phyloP scores from a whole-genome alignment of 805 yeast genomes.

The Clavispora santaluciae region DNA sequence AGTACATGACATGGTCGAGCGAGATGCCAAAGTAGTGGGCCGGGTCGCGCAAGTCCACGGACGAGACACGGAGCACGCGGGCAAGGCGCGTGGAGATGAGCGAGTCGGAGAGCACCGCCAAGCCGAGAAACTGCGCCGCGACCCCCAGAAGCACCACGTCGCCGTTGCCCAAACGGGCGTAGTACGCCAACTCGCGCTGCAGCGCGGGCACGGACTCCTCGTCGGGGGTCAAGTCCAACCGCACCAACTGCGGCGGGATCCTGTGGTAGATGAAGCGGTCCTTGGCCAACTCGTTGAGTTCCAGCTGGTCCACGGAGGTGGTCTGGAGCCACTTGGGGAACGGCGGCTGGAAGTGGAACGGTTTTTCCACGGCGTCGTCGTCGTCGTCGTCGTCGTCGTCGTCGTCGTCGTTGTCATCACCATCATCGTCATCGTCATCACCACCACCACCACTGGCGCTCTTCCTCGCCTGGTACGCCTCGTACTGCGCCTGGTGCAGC shows the following conservation, averaged over 20 bases:
- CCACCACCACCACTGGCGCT: constrained; percentile 3
- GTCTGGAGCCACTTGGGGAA: constrained; percentile 27
- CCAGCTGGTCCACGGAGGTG: constrained; percentile 1
- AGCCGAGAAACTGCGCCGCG: constrained; percentile 44
- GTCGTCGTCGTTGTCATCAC: constrained; percentile 15
- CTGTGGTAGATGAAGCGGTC: constrained; percentile 18
- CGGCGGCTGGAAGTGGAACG: constrained; percentile 33
- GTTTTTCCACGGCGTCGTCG: constrained; percentile 19
- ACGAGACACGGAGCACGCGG: constrained; percentile 43
- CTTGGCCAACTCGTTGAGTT: constrained; percentile 5
- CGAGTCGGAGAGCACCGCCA: constrained; percentile 58
- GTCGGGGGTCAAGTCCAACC: constrained; percentile 21
- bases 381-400: constrained; percentile 26
- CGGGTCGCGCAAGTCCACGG: constrained; percentile 15
- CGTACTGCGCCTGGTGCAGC: constrained; percentile 18
- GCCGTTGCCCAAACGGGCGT: constrained; percentile 21
- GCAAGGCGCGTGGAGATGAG: constrained; percentile 49
- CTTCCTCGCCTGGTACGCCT: constrained; percentile 14
- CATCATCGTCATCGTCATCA: constrained; percentile 2
- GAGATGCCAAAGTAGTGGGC: constrained; percentile 48
- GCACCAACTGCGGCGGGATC: constrained; percentile 31
- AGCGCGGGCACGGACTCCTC: constrained; percentile 22
- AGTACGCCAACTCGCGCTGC: constrained; percentile 24
- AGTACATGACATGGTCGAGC: constrained; percentile 62
- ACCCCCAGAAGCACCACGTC: constrained; percentile 14